Percentiles rank a stretch among this genome's conserved stretches.
phyloP scores from a whole-genome alignment of 345 rosid species.

The Eucalyptus guilfoylei region DNA sequence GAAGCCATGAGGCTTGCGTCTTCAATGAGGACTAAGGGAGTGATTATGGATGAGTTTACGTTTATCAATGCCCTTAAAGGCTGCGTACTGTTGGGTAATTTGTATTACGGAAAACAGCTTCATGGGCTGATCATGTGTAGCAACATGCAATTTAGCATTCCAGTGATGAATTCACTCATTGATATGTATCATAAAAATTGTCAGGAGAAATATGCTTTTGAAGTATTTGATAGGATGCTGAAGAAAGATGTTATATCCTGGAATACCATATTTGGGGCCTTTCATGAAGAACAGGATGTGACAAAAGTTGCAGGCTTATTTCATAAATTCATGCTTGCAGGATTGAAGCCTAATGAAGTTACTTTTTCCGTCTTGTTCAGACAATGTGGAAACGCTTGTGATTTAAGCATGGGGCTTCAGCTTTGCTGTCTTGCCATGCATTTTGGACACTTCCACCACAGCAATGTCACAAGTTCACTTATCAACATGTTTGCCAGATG shows the following conservation, averaged over 20 bases:
- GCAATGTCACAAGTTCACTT: conserved; percentile 5
- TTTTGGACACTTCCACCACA: conserved; percentile 5
- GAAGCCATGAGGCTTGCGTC: conserved; percentile 7
- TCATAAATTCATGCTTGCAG: conserved; percentile 2
- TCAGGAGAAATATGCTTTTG: not conserved
- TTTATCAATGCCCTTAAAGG: conserved; percentile 18
- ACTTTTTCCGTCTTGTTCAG: conserved; percentile 18
- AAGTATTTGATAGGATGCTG: conserved; percentile 4
- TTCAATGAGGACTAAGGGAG: conserved; percentile 5
- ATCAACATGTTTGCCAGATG: conserved; percentile 20
- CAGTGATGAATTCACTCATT: conserved; percentile 15
- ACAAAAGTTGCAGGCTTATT: conserved; percentile 2
- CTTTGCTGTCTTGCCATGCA: conserved; percentile 10
- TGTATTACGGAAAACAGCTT: conserved; percentile 16
- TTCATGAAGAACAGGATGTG: not conserved
- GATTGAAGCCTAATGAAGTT: conserved; percentile 9
- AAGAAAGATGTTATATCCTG: conserved; percentile 21
- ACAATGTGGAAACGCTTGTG: conserved; percentile 11
- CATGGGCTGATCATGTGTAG: conserved; percentile 18
- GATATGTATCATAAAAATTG: conserved; percentile 25
- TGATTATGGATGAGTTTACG: conserved; percentile 11
- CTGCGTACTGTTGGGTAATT: conserved; percentile 4
- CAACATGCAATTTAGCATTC: not conserved
- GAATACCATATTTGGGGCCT: conserved; percentile 18
- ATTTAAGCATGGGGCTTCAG: conserved; percentile 21